Evolutionary conservation across 192 early-diverging fungal species (phyloP).

Genomic region (Coemansia sp.): DNA sequence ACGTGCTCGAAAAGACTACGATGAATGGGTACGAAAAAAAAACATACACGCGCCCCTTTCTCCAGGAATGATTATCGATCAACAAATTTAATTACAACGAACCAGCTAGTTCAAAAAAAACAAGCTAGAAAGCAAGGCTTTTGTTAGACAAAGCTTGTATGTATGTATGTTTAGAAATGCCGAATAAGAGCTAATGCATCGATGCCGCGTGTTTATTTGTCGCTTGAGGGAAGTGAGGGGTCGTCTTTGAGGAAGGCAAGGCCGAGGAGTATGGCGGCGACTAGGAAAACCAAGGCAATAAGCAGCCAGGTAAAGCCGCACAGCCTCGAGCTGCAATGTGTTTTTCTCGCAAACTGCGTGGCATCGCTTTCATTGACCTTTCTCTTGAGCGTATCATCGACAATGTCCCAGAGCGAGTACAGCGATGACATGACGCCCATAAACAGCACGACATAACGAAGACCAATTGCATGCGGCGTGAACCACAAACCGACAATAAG

Average conservation of each 20-base stretch:
- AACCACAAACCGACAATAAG: constrained; percentile 83
- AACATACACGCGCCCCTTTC: too few relatives aligned
- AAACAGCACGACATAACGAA: constrained; percentile 91
- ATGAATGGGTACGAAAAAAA: too few relatives aligned
- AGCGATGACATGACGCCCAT: constrained; percentile 92
- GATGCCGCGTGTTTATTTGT: neutral
- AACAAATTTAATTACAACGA: too few relatives aligned
- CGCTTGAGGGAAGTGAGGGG: constrained; percentile 2
- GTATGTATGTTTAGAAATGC: too few relatives aligned
- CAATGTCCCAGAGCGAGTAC: constrained; percentile 93
- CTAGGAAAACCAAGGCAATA: constrained; percentile 77
- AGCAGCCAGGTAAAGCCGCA: constrained; percentile 94
- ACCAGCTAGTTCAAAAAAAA: too few relatives aligned
- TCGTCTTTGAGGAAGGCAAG: constrained; percentile 73
- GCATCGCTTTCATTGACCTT: constrained; percentile 98
- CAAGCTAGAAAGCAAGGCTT: too few relatives aligned
- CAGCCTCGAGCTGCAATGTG: constrained; percentile 72
- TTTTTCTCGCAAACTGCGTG: constrained; percentile 72
- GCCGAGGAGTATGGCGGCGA: constrained; percentile 72
- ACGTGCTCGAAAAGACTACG: too few relatives aligned
- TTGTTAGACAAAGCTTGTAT: too few relatives aligned
- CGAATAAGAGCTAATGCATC: too few relatives aligned
- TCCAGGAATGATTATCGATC: too few relatives aligned
- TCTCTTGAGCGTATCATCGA: constrained; percentile 85
- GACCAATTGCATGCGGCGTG: constrained; percentile 63